Evolutionary conservation across 352 stramenopile genomes (phyloP).

Genomic region (Pythium rishiriense): DNA sequence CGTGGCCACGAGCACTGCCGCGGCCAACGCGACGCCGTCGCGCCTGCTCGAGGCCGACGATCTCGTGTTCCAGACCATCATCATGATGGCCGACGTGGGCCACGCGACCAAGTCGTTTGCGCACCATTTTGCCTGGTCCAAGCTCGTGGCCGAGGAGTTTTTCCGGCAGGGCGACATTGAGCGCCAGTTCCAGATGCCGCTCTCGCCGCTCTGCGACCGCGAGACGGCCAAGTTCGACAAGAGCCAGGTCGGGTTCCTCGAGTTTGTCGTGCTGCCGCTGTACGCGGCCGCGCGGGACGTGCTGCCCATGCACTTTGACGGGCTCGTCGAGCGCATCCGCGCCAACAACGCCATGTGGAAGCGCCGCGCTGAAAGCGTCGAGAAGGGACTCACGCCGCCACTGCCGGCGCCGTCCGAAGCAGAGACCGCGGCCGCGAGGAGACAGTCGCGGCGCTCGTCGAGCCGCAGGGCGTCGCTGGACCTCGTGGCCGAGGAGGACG

Average conservation of each 20-base stretch:
- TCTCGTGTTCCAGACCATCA: slow-evolving; percentile 60
- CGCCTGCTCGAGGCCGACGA: slow-evolving; percentile 32
- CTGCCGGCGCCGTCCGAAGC: slow-evolving; percentile 2
- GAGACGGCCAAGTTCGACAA: slow-evolving; percentile 53
- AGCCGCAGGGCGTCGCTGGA: neutral
- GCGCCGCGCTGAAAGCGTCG: slow-evolving; percentile 26
- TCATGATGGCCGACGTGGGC: slow-evolving; percentile 79
- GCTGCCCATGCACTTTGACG: slow-evolving; percentile 49
- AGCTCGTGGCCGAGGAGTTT: slow-evolving; percentile 68
- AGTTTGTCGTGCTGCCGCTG: slow-evolving; percentile 73
- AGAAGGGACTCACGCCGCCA: slow-evolving; percentile 19
- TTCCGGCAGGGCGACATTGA: slow-evolving; percentile 68
- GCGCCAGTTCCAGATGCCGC: slow-evolving; percentile 46
- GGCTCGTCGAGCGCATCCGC: slow-evolving; percentile 45
- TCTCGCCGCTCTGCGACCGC: slow-evolving; percentile 72
- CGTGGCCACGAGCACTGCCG: neutral
- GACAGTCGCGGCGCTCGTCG: neutral
- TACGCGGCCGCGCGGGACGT: slow-evolving; percentile 54
- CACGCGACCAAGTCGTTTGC: slow-evolving; percentile 69
- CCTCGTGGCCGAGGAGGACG: neutral
- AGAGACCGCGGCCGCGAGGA: neutral
- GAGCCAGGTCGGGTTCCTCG: slow-evolving; percentile 72
- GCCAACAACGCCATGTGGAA: slow-evolving; percentile 55
- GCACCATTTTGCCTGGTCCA: slow-evolving; percentile 65
- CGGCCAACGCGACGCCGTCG: slow-evolving; percentile 4